Conservation (phyloP, 148 eudicot genomes). For the Cornus suecica region DNA sequence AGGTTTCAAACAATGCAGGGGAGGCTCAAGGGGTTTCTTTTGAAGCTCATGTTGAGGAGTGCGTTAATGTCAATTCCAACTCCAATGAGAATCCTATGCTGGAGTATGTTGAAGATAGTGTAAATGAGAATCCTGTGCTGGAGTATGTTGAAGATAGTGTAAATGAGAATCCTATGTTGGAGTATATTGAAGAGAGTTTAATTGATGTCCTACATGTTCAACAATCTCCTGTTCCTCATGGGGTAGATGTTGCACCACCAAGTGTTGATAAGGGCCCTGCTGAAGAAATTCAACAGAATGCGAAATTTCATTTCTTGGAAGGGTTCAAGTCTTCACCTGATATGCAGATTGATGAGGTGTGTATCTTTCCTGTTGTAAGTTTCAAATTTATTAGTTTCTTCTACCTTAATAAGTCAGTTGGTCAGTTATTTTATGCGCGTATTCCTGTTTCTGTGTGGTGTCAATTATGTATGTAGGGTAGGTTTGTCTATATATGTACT, state of each 20-base stretch:
- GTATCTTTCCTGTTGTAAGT: constrained; percentile 3
- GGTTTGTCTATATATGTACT: background rate
- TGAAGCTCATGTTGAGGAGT: constrained; percentile 11
- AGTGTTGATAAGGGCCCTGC: constrained; percentile 10
- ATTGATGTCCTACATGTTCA: constrained; percentile 9
- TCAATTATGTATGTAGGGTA: background rate
- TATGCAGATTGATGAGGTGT: constrained; percentile 47
- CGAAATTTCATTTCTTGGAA: constrained; percentile 12
- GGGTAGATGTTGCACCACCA: constrained; percentile 11
- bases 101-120: no score
- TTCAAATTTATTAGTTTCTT: background rate
- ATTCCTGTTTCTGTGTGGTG: background rate
- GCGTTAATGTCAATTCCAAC: constrained; percentile 1
- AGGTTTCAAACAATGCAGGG: constrained; percentile 11
- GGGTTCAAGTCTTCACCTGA: constrained; percentile 17
- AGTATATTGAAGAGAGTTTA: constrained; percentile 15
- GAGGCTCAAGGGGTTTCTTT: constrained; percentile 13
- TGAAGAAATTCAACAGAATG: constrained; percentile 19
- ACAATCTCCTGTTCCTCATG: constrained; percentile 9
- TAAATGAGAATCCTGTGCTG: constrained; percentile 8
- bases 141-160: no score
- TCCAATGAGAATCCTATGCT: constrained; percentile 5
- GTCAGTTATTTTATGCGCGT: background rate
- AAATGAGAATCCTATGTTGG: constrained; percentile 7
- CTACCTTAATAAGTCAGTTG: background rate